Percentiles rank a stretch among this genome's conserved stretches.
These are phyloP conservation scores for Aspergillus clavatus DNA, from an alignment of 2,329 filamentous ascomycete genomes.

Conservation along the genomic window DNA sequence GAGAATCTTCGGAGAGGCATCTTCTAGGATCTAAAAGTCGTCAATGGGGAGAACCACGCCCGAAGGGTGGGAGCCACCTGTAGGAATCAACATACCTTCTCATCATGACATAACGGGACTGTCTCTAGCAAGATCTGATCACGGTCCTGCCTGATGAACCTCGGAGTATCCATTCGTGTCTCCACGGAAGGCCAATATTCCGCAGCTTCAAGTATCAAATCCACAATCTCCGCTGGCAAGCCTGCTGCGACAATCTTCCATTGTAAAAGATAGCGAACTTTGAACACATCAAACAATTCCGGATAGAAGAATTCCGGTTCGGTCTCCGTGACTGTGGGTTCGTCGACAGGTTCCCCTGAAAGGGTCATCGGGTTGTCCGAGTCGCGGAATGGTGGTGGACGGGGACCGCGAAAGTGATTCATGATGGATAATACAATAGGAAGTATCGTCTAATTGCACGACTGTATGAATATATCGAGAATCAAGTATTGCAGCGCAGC, in stretches of 20 bases:
- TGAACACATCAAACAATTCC: conserved; percentile 29
- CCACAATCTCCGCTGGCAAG: conserved; percentile 35
- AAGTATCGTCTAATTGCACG: not conserved
- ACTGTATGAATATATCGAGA: not conserved
- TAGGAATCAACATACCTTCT: conserved; percentile 22
- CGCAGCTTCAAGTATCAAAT: conserved; percentile 37
- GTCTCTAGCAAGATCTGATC: conserved; percentile 35
- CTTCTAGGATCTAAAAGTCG: conserved; percentile 9
- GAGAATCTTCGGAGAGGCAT: conserved; percentile 19
- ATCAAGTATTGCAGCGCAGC: too few relatives aligned
- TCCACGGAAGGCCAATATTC: conserved; percentile 32
- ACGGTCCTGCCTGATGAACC: conserved; percentile 26
- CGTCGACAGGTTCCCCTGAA: not conserved
- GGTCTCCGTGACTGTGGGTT: not conserved
- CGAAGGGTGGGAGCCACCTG: too few relatives aligned
- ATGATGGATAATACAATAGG: not conserved
- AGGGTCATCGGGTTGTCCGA: not conserved
- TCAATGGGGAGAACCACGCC: too few relatives aligned
- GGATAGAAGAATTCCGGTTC: conserved; percentile 21
- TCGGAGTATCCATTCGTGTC: conserved; percentile 15
- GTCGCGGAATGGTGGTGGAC: not conserved
- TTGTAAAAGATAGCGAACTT: conserved; percentile 29
- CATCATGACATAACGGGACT: conserved; percentile 33
- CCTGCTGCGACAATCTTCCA: conserved; percentile 22
- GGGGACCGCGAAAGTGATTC: conserved; percentile 1